These are phyloP conservation scores for Ehretia macrophylla DNA, from an alignment of 257 asterid genomes.

Conservation along the genomic window DNA sequence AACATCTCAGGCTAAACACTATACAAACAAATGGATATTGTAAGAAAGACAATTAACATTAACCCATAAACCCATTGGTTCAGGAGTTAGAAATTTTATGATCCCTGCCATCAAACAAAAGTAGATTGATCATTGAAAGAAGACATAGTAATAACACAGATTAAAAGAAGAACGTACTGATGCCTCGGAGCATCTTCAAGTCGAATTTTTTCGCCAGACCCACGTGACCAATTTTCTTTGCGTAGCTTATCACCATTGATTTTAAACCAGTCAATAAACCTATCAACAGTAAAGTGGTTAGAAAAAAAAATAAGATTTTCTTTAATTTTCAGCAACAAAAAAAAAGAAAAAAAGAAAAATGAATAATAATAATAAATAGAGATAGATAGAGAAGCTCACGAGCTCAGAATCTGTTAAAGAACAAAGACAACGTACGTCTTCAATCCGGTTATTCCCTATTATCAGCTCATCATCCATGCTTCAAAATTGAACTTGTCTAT, in stretches of 20 bases:
- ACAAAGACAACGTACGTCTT: conserved; percentile 78
- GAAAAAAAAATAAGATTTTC: neutral
- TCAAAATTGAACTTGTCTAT: too few relatives aligned
- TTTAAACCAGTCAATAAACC: conserved; percentile 61
- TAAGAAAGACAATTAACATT: too few relatives aligned
- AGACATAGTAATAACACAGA: neutral
- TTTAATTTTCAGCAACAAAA: neutral
- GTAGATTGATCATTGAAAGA: too few relatives aligned
- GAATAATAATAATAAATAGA: neutral
- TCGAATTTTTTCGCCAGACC: conserved; percentile 47
- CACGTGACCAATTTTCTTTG: conserved; percentile 49
- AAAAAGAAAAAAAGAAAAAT: neutral
- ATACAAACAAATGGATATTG: too few relatives aligned
- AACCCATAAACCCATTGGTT: too few relatives aligned
- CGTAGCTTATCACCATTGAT: conserved; percentile 48
- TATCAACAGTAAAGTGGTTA: conserved; percentile 17
- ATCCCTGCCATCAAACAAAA: too few relatives aligned
- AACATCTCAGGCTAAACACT: too few relatives aligned
- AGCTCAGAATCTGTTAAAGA: conserved; percentile 72
- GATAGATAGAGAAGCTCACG: conserved; percentile 28
- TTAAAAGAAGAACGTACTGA: conserved; percentile 39
- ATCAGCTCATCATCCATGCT: neutral
- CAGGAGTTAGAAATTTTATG: too few relatives aligned
- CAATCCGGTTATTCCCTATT: conserved; percentile 42
- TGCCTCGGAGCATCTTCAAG: conserved; percentile 50